Base-by-base conservation (phyloP, 495 filamentous ascomycete species). In the Hyaloscypha hepaticicola region DNA sequence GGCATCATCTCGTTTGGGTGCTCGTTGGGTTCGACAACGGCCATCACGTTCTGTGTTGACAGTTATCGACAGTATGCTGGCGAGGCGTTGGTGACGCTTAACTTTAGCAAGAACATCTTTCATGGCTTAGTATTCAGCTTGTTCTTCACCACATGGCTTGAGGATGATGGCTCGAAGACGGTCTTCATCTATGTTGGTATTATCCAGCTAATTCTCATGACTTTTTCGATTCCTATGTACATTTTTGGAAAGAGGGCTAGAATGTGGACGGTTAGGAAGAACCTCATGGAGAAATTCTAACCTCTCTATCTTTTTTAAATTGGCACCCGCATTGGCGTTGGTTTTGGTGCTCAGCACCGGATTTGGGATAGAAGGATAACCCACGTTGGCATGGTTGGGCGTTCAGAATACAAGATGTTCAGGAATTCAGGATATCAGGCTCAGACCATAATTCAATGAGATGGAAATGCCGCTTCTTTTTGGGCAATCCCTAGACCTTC, bases 241-340 rank as follows among this genome's bases (percentile, higher is more conserved):
- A 91, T 99, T 33, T 97, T 87, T 67, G 95, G 95, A 51, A 97
- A 99, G 81, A 81, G 93, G 55, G 86, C 90, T 33, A 82, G 95
- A n/a, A 96, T 97, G 92, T 97, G 94, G 93, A 97, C 95, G 0
- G 91, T 92, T 28, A 80, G 92, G 55, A 90, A 84, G 82, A 91
- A 89, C 66, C 77, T 96, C 61, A 94, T 96, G 92, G 93, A 96
- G 79, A 89, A 85, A 66, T 94, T 94, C 63, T 95, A 80, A 33
- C 19, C 31, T 56, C 21, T 26, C 25, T 26, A 12, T 26, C 11
- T 25, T 49, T 60, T 60, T 45, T 7, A 12, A 33, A 3, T 33
- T 45, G 38, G 5, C n/a, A 22, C 27, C 16, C 8, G 41, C 19
- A 38, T 22, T 48, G 3, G 34, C 3, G 45, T 28, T 49, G 6